These are phyloP conservation scores for Penicillium sp. DNA, from an alignment of 2,329 filamentous ascomycete species.

Conservation along the genomic window DNA sequence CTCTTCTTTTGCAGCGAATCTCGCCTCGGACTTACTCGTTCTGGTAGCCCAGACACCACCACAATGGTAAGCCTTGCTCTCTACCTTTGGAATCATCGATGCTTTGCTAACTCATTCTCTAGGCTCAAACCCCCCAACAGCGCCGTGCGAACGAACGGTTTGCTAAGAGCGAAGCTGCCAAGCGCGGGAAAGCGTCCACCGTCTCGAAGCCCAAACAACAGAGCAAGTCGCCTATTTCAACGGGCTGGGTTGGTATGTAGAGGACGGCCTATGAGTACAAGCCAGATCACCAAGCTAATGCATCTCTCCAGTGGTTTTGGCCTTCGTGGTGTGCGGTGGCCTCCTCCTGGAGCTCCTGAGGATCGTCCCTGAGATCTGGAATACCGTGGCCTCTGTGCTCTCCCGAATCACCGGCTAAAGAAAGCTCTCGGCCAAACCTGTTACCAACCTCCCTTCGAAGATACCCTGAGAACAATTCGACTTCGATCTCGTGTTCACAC, in stretches of 20 bases:
- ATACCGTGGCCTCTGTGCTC: constrained; percentile 32
- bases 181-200: constrained; percentile 57
- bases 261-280: neutral
- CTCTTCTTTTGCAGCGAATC: neutral
- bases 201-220: constrained; percentile 51
- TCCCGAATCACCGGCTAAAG: constrained; percentile 25
- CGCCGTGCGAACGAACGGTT: constrained; percentile 64
- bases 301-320: constrained; percentile 54
- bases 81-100: neutral
- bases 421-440: neutral
- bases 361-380: constrained; percentile 45
- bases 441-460: constrained; percentile 2
- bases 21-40: neutral
- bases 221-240: constrained; percentile 57
- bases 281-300: constrained; percentile 13
- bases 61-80: neutral
- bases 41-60: neutral
- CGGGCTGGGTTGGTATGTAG: constrained; percentile 61
- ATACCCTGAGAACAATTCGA: constrained; percentile 13
- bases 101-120: neutral
- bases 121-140: constrained; percentile 68
- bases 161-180: constrained; percentile 60
- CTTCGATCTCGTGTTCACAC: neutral
- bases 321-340: constrained; percentile 65
- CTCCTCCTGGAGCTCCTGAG: constrained; percentile 60